Evolutionary conservation across 2,329 filamentous ascomycete genomes (phyloP).

Genomic region (Aspergillus sp.): DNA sequence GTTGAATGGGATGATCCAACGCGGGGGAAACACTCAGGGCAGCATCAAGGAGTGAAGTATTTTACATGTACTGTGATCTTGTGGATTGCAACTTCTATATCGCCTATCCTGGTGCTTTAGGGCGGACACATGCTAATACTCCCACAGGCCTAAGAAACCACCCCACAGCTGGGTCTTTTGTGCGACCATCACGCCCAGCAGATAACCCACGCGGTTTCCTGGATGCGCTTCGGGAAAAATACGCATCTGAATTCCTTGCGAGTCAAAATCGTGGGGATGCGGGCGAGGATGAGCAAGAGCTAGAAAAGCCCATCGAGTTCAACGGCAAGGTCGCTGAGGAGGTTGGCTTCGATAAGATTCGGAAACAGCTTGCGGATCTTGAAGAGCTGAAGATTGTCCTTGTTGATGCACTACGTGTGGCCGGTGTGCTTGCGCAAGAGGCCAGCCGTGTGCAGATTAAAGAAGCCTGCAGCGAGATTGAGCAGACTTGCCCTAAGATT

Average conservation of each 20-base stretch:
- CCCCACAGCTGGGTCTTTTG: slow-evolving; percentile 77
- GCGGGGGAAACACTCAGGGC: slow-evolving; percentile 87
- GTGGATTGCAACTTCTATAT: too few relatives aligned
- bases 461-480: slow-evolving; percentile 51
- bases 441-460: slow-evolving; percentile 22
- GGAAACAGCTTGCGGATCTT: slow-evolving; percentile 72
- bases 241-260: slow-evolving; percentile 60
- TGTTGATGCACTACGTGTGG: slow-evolving; percentile 72
- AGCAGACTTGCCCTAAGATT: slow-evolving; percentile 56
- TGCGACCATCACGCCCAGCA: slow-evolving; percentile 71
- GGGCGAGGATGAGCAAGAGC: slow-evolving; percentile 22
- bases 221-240: slow-evolving; percentile 78
- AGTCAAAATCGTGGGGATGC: slow-evolving; percentile 4
- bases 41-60: slow-evolving; percentile 74
- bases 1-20: slow-evolving; percentile 93
- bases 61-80: slow-evolving; percentile 73
- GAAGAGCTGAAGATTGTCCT: slow-evolving; percentile 77
- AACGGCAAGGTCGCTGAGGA: slow-evolving; percentile 84
- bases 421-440: slow-evolving; percentile 31
- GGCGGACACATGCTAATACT: slow-evolving; percentile 17
- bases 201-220: slow-evolving; percentile 73
- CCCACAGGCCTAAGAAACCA: slow-evolving; percentile 58
- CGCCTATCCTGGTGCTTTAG: background rate
- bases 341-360: slow-evolving; percentile 92
- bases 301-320: slow-evolving; percentile 64